A percentile compares a stretch with the other conserved stretches of the same genome.
Evolutionary conservation across 768 basidiomycete species (phyloP).

Genomic region (Termitomyces sp.): DNA sequence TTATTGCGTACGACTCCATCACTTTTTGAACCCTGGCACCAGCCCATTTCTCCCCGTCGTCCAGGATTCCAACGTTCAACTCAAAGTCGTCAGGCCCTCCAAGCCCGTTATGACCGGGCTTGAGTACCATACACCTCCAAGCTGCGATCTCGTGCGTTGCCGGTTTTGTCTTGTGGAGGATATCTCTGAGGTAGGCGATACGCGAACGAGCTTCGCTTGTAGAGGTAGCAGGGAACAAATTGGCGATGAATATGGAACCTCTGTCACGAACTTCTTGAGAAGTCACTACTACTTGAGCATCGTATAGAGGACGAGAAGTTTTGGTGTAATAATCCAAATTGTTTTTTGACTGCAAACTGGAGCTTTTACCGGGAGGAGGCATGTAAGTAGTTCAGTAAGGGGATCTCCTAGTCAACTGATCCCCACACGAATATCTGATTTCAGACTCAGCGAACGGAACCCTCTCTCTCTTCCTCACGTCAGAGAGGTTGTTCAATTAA

Average conservation of each 20-base stretch:
- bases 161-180: conserved; percentile 53
- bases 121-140: conserved; percentile 76
- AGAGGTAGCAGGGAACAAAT: conserved; percentile 53
- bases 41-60: conserved; percentile 78
- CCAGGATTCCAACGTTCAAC: conserved; percentile 56
- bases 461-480: no score
- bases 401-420: no score
- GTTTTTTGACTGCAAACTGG: not conserved
- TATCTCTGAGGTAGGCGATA: conserved; percentile 50
- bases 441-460: not conserved
- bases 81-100: conserved; percentile 76
- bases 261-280: conserved; percentile 79
- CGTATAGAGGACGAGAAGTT: conserved; percentile 39
- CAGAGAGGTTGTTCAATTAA: no score
- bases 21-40: conserved; percentile 59
- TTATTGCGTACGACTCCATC: conserved; percentile 65
- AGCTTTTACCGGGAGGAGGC: conserved; percentile 3
- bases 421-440: not conserved
- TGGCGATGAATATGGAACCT: conserved; percentile 67
- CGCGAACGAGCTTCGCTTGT: conserved; percentile 47
- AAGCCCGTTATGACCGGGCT: conserved; percentile 60
- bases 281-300: conserved; percentile 37
- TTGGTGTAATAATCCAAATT: conserved; percentile 54
- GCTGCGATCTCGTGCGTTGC: conserved; percentile 75
- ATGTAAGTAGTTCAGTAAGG: not conserved